These are phyloP conservation scores for Rhododendron henanense DNA, from an alignment of 148 eudicot genomes.

Conservation along the genomic window DNA sequence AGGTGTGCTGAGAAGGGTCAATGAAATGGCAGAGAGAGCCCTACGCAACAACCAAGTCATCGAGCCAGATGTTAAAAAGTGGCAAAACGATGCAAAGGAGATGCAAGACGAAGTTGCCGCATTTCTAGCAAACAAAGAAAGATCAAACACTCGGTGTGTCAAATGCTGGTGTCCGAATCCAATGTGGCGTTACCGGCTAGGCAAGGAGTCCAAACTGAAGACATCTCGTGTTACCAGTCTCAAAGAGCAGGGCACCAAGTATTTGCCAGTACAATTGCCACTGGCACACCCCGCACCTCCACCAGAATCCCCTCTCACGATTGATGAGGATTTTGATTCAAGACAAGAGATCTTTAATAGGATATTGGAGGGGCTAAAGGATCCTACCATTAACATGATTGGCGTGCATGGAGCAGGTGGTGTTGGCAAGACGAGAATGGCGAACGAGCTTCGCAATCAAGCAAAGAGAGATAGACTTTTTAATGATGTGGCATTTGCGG, in stretches of 20 bases:
- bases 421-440: slow-evolving; percentile 2
- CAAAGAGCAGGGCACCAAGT: background rate
- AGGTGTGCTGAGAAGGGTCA: background rate
- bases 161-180: background rate
- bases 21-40: background rate
- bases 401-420: background rate
- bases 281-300: background rate
- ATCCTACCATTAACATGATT: background rate
- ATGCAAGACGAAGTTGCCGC: background rate
- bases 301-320: background rate
- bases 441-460: background rate
- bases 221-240: background rate
- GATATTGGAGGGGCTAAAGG: background rate
- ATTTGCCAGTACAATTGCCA: background rate
- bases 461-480: background rate
- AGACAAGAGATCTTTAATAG: background rate
- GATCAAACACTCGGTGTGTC: background rate
- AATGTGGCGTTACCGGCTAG: background rate
- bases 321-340: background rate
- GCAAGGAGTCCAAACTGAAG: background rate
- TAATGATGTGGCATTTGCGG: background rate
- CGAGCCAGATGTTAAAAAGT: background rate
- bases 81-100: background rate
- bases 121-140: background rate
- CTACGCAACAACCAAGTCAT: background rate